Evolutionary conservation across 176 grass and related monocot genomes (phyloP), one percentile per base, ranked within the genome.

Genomic region (Bolboschoenus planiculmis): DNA sequence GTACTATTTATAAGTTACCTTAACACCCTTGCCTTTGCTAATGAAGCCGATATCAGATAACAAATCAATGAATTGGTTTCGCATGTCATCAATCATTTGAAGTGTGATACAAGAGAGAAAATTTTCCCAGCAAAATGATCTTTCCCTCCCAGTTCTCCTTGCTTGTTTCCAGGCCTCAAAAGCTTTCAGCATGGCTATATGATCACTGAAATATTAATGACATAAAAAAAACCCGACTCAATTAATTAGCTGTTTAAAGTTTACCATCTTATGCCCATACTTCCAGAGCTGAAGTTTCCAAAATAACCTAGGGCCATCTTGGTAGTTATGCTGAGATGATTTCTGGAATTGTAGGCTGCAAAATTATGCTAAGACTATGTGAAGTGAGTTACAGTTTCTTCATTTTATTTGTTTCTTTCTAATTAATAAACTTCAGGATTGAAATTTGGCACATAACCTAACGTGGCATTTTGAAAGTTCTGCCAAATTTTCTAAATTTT

Each of bases 71-170:
- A 94, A 97, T 74, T 97, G 95, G 79, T 89, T 91, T 56, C 88
- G 87, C 95, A 94, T 94, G 85, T 93, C 92, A 1, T 94, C 95
- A 90, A 97, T 97, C 95, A 97, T 94, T 83, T 94, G 86, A 79
- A 97, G 84, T 61, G 92, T 90, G 70, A 92, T 78, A 36, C 92
- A 85, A 55, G 95, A 94, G 37, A 94, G 85, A 83, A 94, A 97
- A 81, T 93, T 94, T 84, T 97, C 88, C 92, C 92, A 97, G 78
- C 95, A 97, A 70, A 97, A 97, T 89, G 88, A 65, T 51, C 87
- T 90, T 24, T 97, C 95, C 48, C 88, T 91, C 78, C 95, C 92
- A 82, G 76, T 88, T 61, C 34, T 51, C 85, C 83, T 97, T 60
- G 88, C 92, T 78, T 89, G 81, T 84, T 94, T 97, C 95, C 95